phyloP scores from a whole-genome alignment of 2,329 filamentous ascomycete species.

The Hansfordia pulvinata region DNA sequence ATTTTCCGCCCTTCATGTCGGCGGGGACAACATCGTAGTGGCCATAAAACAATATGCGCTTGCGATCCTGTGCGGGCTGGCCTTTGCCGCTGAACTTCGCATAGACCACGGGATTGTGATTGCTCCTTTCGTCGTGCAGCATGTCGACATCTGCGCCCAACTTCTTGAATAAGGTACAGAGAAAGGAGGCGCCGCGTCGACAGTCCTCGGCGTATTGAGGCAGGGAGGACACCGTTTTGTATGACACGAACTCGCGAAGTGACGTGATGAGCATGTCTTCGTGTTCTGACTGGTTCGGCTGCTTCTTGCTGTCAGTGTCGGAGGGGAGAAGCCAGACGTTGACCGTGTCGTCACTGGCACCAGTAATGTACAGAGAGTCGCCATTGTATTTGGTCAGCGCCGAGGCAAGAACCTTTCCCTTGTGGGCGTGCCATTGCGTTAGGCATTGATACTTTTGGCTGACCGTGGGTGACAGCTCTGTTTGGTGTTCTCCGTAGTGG shows the following conservation, averaged over 20 bases:
- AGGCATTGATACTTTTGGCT: conserved; percentile 76
- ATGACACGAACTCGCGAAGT: conserved; percentile 76
- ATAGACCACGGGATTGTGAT: conserved; percentile 82
- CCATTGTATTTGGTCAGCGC: conserved; percentile 57
- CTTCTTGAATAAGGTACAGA: conserved; percentile 82
- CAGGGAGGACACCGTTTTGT: conserved; percentile 80
- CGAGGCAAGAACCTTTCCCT: conserved; percentile 78
- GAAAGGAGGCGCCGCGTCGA: conserved; percentile 78
- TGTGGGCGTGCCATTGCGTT: conserved; percentile 67
- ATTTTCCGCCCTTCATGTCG: conserved; percentile 68
- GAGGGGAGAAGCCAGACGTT: conserved; percentile 68
- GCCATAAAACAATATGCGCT: conserved; percentile 90
- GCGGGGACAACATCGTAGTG: conserved; percentile 96
- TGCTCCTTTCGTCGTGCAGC: conserved; percentile 61
- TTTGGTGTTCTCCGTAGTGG: conserved; percentile 44
- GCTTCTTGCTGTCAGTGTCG: conserved; percentile 19
- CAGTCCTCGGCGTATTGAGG: conserved; percentile 84
- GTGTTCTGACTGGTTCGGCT: no score
- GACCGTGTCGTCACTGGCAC: conserved; percentile 82
- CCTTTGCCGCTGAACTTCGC: conserved; percentile 75
- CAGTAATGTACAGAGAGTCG: conserved; percentile 80
- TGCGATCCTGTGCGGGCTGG: conserved; percentile 50
- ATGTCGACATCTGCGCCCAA: conserved; percentile 83
- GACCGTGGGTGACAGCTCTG: conserved; percentile 33
- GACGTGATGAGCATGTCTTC: conserved; percentile 53